phyloP scores from a whole-genome alignment of 1,139 yeast genomes.

The Debaryomycetaceae sp. region DNA sequence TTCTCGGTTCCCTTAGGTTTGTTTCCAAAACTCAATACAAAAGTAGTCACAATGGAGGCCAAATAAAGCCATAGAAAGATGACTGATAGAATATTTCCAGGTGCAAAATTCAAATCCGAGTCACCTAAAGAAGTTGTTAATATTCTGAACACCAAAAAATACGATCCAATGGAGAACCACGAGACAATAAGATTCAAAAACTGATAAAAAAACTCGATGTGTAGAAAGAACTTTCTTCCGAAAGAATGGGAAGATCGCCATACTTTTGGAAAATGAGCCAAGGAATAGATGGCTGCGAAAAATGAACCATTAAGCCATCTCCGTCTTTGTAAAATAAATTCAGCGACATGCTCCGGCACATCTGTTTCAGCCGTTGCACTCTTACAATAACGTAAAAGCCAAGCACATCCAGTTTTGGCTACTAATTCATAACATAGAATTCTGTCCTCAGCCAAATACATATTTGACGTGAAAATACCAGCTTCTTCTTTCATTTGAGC shows the following conservation, averaged over 20 bases:
- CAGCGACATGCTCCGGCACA: slow-evolving; percentile 47
- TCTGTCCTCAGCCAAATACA: slow-evolving; percentile 52
- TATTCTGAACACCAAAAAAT: slow-evolving; percentile 76
- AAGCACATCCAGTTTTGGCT: slow-evolving; percentile 41
- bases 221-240: slow-evolving; percentile 40
- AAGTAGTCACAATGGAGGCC: slow-evolving; percentile 85
- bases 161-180: slow-evolving; percentile 82
- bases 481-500: slow-evolving; percentile 43
- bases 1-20: slow-evolving; percentile 88
- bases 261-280: slow-evolving; percentile 42
- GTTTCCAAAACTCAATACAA: slow-evolving; percentile 89
- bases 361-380: slow-evolving; percentile 49
- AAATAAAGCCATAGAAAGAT: slow-evolving; percentile 86
- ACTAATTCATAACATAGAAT: slow-evolving; percentile 48
- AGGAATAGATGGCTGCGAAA: slow-evolving; percentile 46
- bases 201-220: slow-evolving; percentile 43
- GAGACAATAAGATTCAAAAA: slow-evolving; percentile 50
- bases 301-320: slow-evolving; percentile 52
- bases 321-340: slow-evolving; percentile 46
- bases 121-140: slow-evolving; percentile 67
- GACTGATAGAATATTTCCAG: slow-evolving; percentile 75
- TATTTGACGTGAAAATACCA: slow-evolving; percentile 48
- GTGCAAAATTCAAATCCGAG: slow-evolving; percentile 45
- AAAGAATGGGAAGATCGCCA: slow-evolving; percentile 44
- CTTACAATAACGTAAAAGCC: slow-evolving; percentile 46